Conservation (phyloP, 345 rosid species). For the Pugionium dolabratum region DNA sequence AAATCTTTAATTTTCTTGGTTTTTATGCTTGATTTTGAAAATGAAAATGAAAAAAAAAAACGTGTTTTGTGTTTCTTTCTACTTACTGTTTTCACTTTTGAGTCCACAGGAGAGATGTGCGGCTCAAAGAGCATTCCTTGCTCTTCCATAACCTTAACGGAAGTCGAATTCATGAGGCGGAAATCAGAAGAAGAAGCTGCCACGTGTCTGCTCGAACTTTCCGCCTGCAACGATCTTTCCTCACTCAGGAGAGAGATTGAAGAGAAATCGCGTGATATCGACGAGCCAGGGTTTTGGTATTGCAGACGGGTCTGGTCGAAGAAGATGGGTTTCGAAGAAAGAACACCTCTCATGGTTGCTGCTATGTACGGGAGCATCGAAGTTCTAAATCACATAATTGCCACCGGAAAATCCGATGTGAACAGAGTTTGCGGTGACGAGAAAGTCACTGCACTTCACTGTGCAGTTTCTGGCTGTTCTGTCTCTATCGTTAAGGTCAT, state of each 20-base stretch:
- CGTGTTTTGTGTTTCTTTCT: constrained; percentile 15
- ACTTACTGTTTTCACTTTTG: constrained; percentile 1
- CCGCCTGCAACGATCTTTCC: constrained; percentile 64
- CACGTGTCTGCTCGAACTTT: constrained; percentile 72
- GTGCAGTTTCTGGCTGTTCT: constrained; percentile 81
- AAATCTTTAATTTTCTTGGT: constrained; percentile 1
- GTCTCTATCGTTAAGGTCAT: constrained; percentile 53
- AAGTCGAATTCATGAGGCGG: constrained; percentile 41
- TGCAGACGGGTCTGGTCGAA: constrained; percentile 68
- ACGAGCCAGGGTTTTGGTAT: constrained; percentile 70
- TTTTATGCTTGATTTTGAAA: neutral
- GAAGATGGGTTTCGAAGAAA: constrained; percentile 84
- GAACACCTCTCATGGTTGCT: constrained; percentile 87
- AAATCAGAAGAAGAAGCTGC: constrained; percentile 37
- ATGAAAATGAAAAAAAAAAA: no score
- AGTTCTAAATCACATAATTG: constrained; percentile 60
- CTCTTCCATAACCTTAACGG: constrained; percentile 50
- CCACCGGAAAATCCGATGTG: constrained; percentile 52
- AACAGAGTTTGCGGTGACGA: constrained; percentile 69
- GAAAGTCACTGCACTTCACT: constrained; percentile 88
- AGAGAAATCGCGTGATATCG: constrained; percentile 50
- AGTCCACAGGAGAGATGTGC: constrained; percentile 65
- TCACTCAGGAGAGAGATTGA: constrained; percentile 58
- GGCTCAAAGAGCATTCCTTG: constrained; percentile 47
- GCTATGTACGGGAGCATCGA: constrained; percentile 70